These are phyloP conservation scores for Geotrichum restrictum DNA, from an alignment of 1,139 yeast genomes.

Conservation along the genomic window DNA sequence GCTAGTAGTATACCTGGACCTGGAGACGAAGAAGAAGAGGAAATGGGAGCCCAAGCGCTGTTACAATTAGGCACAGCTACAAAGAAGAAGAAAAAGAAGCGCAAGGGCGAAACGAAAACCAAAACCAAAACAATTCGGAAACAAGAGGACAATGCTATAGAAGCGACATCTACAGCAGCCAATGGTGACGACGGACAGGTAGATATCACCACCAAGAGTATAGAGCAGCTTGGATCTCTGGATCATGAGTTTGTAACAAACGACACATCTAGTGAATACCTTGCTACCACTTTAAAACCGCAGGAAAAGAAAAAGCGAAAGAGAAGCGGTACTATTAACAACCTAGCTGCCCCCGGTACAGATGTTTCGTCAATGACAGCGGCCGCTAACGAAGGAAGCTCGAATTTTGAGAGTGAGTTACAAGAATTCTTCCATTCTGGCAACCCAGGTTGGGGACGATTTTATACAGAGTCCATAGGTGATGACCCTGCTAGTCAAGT, in stretches of 20 bases:
- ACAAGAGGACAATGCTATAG: slow-evolving; percentile 22
- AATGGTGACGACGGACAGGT: slow-evolving; percentile 21
- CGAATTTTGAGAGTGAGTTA: slow-evolving; percentile 14
- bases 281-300: background rate
- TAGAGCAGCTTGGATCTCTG: slow-evolving; percentile 24
- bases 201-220: slow-evolving; percentile 20
- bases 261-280: slow-evolving; percentile 4
- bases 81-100: slow-evolving; percentile 24
- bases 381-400: slow-evolving; percentile 6
- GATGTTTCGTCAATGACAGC: no score
- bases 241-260: slow-evolving; percentile 24
- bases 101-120: slow-evolving; percentile 23
- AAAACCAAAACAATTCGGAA: slow-evolving; percentile 26
- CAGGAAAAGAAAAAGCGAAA: slow-evolving; percentile 21
- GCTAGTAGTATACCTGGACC: slow-evolving; percentile 1
- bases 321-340: slow-evolving; percentile 10
- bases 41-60: slow-evolving; percentile 33
- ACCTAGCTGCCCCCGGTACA: slow-evolving; percentile 12
- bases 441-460: slow-evolving; percentile 21
- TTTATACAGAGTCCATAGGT: slow-evolving; percentile 15
- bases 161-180: slow-evolving; percentile 13
- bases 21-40: slow-evolving; percentile 23
- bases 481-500: slow-evolving; percentile 14
- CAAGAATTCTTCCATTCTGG: slow-evolving; percentile 19
- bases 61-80: slow-evolving; percentile 30